Conservation (phyloP, 2,329 filamentous ascomycete genomes). For the Domatiomyces globalis region DNA sequence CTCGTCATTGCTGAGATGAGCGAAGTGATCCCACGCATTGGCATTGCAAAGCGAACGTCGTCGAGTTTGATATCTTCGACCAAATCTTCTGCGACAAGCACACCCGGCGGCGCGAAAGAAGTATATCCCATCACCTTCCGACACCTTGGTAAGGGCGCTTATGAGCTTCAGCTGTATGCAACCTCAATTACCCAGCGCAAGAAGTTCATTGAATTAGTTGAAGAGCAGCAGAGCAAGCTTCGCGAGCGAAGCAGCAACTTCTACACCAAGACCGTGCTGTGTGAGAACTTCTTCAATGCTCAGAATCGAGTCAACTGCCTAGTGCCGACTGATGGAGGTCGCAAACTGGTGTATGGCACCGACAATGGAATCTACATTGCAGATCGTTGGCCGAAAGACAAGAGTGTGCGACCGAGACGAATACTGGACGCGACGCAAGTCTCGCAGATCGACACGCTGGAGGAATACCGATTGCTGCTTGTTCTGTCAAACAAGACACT, state of each 20-base stretch:
- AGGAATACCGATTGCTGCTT: slow-evolving; percentile 83
- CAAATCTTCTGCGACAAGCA: slow-evolving; percentile 35
- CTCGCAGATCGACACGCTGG: slow-evolving; percentile 88
- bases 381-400: slow-evolving; percentile 76
- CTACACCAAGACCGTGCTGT: slow-evolving; percentile 53
- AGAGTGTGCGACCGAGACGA: slow-evolving; percentile 56
- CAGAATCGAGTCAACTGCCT: slow-evolving; percentile 87
- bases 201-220: slow-evolving; percentile 96
- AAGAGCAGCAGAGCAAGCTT: slow-evolving; percentile 74
- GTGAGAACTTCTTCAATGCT: slow-evolving; percentile 81
- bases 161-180: slow-evolving; percentile 80
- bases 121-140: slow-evolving; percentile 93
- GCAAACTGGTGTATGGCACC: slow-evolving; percentile 87
- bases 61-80: slow-evolving; percentile 61
- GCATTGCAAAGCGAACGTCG: slow-evolving; percentile 71
- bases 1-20: slow-evolving; percentile 95
- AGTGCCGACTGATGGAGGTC: slow-evolving; percentile 88
- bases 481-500: slow-evolving; percentile 89
- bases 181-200: slow-evolving; percentile 72
- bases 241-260: slow-evolving; percentile 57
- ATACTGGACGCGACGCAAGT: slow-evolving; percentile 78
- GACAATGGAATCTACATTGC: slow-evolving; percentile 87
- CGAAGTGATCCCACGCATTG: slow-evolving; percentile 70
- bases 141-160: slow-evolving; percentile 88
- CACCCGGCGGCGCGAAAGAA: slow-evolving; percentile 46